Percentiles rank a stretch among this genome's conserved stretches.
Conservation (phyloP, 768 basidiomycete species). For the Symmetrospora coprosmae region DNA sequence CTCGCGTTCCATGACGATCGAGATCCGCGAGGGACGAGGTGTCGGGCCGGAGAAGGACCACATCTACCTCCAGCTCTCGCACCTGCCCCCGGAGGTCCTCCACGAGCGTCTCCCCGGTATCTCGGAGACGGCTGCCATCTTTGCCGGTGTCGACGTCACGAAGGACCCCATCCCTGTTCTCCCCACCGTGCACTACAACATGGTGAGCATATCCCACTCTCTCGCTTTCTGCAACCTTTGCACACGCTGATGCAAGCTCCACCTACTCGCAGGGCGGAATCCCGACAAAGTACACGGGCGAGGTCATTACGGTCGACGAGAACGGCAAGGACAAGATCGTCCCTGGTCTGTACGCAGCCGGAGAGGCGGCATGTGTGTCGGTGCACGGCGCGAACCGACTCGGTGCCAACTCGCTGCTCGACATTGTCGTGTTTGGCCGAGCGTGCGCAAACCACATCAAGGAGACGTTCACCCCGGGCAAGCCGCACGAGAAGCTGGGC, state of each 20-base stretch:
- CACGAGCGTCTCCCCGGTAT: slow-evolving; percentile 97
- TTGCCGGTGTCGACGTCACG: slow-evolving; percentile 96
- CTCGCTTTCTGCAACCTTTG: not conserved
- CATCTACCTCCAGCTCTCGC: slow-evolving; percentile 87
- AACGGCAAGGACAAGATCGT: slow-evolving; percentile 86
- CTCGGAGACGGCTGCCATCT: slow-evolving; percentile 97
- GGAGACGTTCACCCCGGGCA: slow-evolving; percentile 74
- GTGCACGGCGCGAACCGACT: slow-evolving; percentile 99
- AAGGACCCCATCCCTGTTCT: slow-evolving; percentile 98
- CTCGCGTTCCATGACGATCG: slow-evolving; percentile 96
- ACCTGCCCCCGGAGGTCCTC: slow-evolving; percentile 86
- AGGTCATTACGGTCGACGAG: slow-evolving; percentile 75
- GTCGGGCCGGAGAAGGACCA: slow-evolving; percentile 98
- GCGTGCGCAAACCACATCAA: slow-evolving; percentile 97
- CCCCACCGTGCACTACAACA: slow-evolving; percentile 97
- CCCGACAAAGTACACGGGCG: slow-evolving; percentile 94
- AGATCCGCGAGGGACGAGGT: slow-evolving; percentile 96
- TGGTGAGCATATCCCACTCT: slow-evolving; percentile 43
- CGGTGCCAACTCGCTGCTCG: slow-evolving; percentile 94
- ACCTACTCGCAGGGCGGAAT: slow-evolving; percentile 69
- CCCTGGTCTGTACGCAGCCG: slow-evolving; percentile 93
- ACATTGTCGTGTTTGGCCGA: slow-evolving; percentile 98
- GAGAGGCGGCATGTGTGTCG: slow-evolving; percentile 96
- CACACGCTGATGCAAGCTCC: not conserved
- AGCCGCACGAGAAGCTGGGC: slow-evolving; percentile 73